These are phyloP conservation scores for Oehlia diaphana DNA, from an alignment of 192 early-diverging fungal genomes.

Conservation along the genomic window DNA sequence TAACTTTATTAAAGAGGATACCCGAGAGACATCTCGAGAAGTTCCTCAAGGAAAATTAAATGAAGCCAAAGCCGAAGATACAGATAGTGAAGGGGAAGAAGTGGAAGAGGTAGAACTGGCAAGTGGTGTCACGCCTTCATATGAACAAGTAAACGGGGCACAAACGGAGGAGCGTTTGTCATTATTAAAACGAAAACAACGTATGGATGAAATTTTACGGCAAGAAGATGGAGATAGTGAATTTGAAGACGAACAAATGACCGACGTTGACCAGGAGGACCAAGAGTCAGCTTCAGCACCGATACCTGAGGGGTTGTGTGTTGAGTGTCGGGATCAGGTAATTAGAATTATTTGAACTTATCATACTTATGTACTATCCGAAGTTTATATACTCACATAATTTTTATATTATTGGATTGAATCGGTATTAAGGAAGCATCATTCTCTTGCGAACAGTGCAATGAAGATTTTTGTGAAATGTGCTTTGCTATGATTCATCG, in stretches of 20 bases:
- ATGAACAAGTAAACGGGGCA: not conserved
- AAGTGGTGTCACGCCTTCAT: not conserved
- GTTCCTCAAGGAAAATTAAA: too few species aligned
- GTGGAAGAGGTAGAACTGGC: not conserved
- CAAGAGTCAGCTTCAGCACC: conserved; percentile 38
- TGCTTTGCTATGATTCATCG: conserved; percentile 86
- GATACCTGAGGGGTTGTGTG: conserved; percentile 74
- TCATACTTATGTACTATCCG: not conserved
- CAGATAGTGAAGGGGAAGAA: not conserved
- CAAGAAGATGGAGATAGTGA: conserved; percentile 7
- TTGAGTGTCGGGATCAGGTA: conserved; percentile 85
- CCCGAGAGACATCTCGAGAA: not conserved
- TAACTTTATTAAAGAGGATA: not conserved
- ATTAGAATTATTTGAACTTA: conserved; percentile 30
- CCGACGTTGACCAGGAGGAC: conserved; percentile 29
- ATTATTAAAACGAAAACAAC: conserved; percentile 23
- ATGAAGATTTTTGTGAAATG: conserved; percentile 89
- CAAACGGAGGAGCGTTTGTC: not conserved
- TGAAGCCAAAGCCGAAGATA: not conserved
- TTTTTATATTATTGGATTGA: not conserved
- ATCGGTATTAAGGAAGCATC: conserved; percentile 43
- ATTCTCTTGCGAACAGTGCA: conserved; percentile 79
- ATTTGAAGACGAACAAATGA: conserved; percentile 10
- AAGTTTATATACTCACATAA: not conserved
- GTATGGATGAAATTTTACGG: conserved; percentile 23